Conservation (phyloP, 768 basidiomycete genomes). For the Clavulina sp. region DNA sequence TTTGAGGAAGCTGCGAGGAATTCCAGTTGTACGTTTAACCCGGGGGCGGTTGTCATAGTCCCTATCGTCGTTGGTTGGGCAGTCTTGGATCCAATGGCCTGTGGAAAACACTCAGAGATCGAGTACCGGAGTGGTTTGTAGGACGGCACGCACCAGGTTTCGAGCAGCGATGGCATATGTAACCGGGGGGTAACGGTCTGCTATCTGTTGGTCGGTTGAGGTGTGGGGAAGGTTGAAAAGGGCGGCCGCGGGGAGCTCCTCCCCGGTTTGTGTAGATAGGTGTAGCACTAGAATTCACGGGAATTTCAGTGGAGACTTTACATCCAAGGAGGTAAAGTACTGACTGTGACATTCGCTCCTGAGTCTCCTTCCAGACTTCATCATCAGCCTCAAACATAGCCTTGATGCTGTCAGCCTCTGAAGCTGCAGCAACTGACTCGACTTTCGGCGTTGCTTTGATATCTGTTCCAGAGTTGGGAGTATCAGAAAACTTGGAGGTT, state of each 20-base stretch:
- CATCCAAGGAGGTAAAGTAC: slow-evolving; percentile 28
- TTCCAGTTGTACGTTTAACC: slow-evolving; percentile 95
- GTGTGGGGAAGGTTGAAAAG: slow-evolving; percentile 30
- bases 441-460: too few species aligned
- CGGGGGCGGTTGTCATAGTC: slow-evolving; percentile 88
- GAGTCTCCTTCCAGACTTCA: slow-evolving; percentile 94
- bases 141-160: slow-evolving; percentile 55
- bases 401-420: slow-evolving; percentile 91
- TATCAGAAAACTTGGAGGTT: too few species aligned
- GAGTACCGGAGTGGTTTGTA: background rate
- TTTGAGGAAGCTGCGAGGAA: slow-evolving; percentile 93
- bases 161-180: slow-evolving; percentile 97
- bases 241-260: slow-evolving; percentile 30
- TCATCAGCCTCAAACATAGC: slow-evolving; percentile 94
- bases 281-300: slow-evolving; percentile 17
- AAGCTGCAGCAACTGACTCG: slow-evolving; percentile 32
- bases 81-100: slow-evolving; percentile 99
- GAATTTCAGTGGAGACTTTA: background rate
- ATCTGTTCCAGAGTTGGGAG: too few species aligned
- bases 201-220: slow-evolving; percentile 44
- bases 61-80: slow-evolving; percentile 91
- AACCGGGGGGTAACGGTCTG: slow-evolving; percentile 76
- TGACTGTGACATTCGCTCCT: slow-evolving; percentile 99
- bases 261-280: slow-evolving; percentile 49
- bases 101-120: background rate